Conservation (phyloP, 768 basidiomycete genomes). For the Cystobasidium onofrii region DNA sequence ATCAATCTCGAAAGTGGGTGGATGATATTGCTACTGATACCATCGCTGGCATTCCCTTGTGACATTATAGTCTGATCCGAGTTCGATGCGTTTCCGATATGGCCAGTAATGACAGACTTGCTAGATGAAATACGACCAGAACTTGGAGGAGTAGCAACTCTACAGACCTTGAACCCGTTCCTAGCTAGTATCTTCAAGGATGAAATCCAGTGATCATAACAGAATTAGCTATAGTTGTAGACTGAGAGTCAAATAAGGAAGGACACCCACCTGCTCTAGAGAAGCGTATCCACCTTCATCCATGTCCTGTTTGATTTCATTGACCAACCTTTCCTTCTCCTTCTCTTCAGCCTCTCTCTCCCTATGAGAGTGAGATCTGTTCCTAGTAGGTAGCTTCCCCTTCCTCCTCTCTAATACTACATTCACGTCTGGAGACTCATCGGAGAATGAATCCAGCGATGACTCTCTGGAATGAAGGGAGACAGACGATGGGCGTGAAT, state of each 20-base stretch:
- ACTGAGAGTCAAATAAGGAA: too few relatives aligned
- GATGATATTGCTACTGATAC: neutral
- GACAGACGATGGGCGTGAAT: neutral
- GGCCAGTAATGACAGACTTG: neutral
- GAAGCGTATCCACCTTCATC: neutral
- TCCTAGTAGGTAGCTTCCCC: too few relatives aligned
- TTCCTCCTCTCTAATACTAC: too few relatives aligned
- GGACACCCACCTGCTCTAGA: slow-evolving; percentile 1
- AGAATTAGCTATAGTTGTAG: too few relatives aligned
- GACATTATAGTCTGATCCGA: too few relatives aligned
- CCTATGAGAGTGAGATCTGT: too few relatives aligned
- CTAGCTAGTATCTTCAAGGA: neutral
- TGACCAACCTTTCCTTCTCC: neutral
- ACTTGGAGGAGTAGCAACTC: slow-evolving; percentile 3
- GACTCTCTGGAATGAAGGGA: neutral
- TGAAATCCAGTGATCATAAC: too few relatives aligned
- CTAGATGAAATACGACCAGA: neutral
- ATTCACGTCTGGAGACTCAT: too few relatives aligned
- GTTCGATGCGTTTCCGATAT: neutral
- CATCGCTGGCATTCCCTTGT: too few relatives aligned
- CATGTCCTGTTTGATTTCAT: neutral
- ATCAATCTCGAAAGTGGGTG: neutral
- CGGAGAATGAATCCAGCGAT: neutral
- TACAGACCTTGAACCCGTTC: slow-evolving; percentile 1
- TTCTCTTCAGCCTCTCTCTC: neutral